Conservation (phyloP, 116 monocot species). For the Dioscorea cayenensis region DNA sequence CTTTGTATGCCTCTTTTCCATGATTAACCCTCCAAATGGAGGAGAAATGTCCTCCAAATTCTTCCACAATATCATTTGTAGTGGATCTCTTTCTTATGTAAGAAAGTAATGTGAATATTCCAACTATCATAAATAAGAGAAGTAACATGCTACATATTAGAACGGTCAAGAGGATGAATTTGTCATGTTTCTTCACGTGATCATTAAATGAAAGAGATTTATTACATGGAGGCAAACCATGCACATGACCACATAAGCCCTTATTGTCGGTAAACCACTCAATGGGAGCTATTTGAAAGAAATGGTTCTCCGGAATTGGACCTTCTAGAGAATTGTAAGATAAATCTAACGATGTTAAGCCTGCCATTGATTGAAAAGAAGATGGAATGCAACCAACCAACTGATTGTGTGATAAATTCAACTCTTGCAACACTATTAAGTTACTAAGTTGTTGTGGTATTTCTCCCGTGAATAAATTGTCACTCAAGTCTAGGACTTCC, state of each 20-base stretch:
- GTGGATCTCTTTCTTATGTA: background rate
- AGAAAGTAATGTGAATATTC: background rate
- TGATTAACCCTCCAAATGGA: conserved; percentile 9
- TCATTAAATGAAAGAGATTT: background rate
- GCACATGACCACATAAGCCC: conserved; percentile 18
- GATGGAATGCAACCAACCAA: conserved; percentile 18
- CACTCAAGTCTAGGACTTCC: conserved; percentile 19
- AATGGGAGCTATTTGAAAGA: conserved; percentile 9
- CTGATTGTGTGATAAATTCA: conserved; percentile 32
- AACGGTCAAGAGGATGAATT: background rate
- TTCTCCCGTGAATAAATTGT: conserved; percentile 20
- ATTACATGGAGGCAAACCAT: conserved; percentile 14
- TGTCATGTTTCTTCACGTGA: background rate
- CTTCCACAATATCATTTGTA: background rate
- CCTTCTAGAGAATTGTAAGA: conserved; percentile 27
- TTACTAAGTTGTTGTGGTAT: conserved; percentile 16
- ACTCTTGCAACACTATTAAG: conserved; percentile 1
- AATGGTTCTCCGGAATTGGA: conserved; percentile 5
- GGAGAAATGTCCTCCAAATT: background rate
- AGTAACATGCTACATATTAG: background rate
- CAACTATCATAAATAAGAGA: background rate
- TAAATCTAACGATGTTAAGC: conserved; percentile 14
- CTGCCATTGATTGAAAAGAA: conserved; percentile 9
- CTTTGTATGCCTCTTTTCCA: conserved; percentile 10
- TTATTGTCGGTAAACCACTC: conserved; percentile 20